phyloP scores from a whole-genome alignment of 1,284 basidiomycete genomes.

The Sanghuangporus baumii region DNA sequence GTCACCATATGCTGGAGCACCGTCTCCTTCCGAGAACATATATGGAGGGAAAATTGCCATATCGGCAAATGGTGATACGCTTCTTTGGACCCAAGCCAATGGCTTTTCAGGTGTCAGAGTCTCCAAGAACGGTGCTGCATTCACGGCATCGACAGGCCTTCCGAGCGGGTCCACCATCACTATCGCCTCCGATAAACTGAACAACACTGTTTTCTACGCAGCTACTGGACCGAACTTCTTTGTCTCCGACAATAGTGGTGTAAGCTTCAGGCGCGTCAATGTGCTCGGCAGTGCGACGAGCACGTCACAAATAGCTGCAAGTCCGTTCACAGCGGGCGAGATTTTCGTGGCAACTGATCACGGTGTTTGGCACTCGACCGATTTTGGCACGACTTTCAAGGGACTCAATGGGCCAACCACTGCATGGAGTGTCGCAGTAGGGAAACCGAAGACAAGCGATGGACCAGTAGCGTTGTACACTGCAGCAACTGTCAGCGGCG shows the following conservation, averaged over 20 bases:
- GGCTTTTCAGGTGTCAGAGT: constrained; percentile 20
- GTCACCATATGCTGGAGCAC: constrained; percentile 20
- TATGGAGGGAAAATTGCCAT: constrained; percentile 23
- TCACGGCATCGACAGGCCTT: constrained; percentile 21
- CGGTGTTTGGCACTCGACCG: constrained; percentile 23
- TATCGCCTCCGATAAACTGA: constrained; percentile 24
- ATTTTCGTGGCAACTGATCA: constrained; percentile 22
- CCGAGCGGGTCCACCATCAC: constrained; percentile 14
- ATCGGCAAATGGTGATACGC: constrained; percentile 21
- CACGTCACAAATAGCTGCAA: constrained; percentile 20
- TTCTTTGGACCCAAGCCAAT: constrained; percentile 21
- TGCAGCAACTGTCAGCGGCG: constrained; percentile 19
- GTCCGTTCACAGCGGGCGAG: constrained; percentile 21
- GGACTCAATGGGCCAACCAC: constrained; percentile 17
- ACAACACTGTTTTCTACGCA: constrained; percentile 22
- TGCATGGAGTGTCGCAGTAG: constrained; percentile 22
- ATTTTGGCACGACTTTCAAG: constrained; percentile 22
- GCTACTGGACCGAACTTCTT: constrained; percentile 23
- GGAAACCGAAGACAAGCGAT: constrained; percentile 21
- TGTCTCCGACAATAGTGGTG: constrained; percentile 21
- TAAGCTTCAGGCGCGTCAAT: constrained; percentile 19
- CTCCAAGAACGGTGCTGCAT: constrained; percentile 20
- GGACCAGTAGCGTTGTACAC: constrained; percentile 23
- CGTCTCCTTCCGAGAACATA: constrained; percentile 12
- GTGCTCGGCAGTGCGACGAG: constrained; percentile 20